phyloP scores from a whole-genome alignment of 352 stramenopile genomes.

The Pythium vanterpoolii region DNA sequence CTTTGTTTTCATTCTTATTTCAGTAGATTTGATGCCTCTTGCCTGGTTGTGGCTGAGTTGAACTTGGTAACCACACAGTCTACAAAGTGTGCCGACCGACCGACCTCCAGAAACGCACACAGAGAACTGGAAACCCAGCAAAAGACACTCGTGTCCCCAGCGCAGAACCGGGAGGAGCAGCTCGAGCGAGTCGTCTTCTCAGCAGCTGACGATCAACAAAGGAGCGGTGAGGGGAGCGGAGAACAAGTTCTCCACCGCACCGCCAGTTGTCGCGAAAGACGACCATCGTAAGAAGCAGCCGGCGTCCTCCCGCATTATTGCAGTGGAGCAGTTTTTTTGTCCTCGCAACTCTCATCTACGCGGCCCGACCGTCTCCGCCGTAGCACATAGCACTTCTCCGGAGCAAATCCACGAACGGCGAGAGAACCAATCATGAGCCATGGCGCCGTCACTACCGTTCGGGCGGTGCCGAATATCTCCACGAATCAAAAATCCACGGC shows the following conservation, averaged over 20 bases:
- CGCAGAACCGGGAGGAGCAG: not conserved
- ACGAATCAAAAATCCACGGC: conserved; percentile 2
- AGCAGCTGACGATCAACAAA: conserved; percentile 5
- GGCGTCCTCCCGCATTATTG: not conserved
- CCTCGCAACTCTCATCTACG: not conserved
- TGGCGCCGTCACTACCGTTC: conserved; percentile 13
- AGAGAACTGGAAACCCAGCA: conserved; percentile 18
- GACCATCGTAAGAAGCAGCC: not conserved
- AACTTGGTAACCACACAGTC: conserved; percentile 18
- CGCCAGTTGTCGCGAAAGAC: not conserved
- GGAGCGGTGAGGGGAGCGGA: conserved; percentile 10
- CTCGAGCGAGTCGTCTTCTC: not conserved
- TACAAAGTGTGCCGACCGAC: conserved; percentile 7
- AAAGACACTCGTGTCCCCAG: conserved; percentile 30
- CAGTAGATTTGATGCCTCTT: conserved; percentile 21
- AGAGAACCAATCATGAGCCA: conserved; percentile 18
- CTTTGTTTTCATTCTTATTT: conserved; percentile 13
- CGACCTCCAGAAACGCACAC: conserved; percentile 16
- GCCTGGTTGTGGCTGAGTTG: conserved; percentile 9
- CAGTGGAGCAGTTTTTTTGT: not conserved
- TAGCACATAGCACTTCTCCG: conserved; percentile 3
- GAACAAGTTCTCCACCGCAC: not conserved
- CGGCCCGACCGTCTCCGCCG: conserved; percentile 1
- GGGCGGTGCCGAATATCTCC: conserved; percentile 11
- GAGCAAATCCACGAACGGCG: not conserved